These are phyloP conservation scores for Cubamyces sp. DNA, from an alignment of 768 basidiomycete genomes.

Conservation along the genomic window DNA sequence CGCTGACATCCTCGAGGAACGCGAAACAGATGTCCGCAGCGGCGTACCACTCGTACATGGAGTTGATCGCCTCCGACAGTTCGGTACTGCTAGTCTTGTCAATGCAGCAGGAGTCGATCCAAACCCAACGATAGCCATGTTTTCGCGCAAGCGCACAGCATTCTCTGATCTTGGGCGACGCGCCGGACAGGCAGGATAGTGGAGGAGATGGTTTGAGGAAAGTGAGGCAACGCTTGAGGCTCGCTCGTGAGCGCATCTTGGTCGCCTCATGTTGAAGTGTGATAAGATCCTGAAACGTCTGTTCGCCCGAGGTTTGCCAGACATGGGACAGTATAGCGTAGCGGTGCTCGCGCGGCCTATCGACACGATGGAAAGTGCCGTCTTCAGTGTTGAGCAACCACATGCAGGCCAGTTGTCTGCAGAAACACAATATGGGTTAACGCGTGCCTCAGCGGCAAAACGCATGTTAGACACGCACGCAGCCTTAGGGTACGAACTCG, in stretches of 20 bases:
- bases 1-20: constrained; percentile 18
- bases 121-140: constrained; percentile 19
- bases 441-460: no score
- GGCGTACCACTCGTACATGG: constrained; percentile 25
- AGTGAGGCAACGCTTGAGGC: background rate
- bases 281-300: constrained; percentile 19
- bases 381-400: constrained; percentile 20
- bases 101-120: constrained; percentile 26
- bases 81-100: constrained; percentile 25
- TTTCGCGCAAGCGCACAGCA: constrained; percentile 18
- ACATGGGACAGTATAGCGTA: constrained; percentile 21
- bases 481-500: no score
- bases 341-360: constrained; percentile 20
- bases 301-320: constrained; percentile 15
- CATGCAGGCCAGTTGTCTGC: background rate
- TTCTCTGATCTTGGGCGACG: constrained; percentile 7
- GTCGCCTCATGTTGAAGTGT: background rate
- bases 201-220: background rate
- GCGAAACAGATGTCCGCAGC: constrained; percentile 24
- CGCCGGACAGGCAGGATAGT: background rate
- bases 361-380: constrained; percentile 15
- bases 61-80: constrained; percentile 26
- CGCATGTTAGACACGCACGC: no score
- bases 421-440: no score
- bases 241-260: background rate